Evolutionary conservation across 805 yeast species (phyloP), one percentile per base, ranked within the genome.

Genomic region (Schwanniomyces polymorphus): DNA sequence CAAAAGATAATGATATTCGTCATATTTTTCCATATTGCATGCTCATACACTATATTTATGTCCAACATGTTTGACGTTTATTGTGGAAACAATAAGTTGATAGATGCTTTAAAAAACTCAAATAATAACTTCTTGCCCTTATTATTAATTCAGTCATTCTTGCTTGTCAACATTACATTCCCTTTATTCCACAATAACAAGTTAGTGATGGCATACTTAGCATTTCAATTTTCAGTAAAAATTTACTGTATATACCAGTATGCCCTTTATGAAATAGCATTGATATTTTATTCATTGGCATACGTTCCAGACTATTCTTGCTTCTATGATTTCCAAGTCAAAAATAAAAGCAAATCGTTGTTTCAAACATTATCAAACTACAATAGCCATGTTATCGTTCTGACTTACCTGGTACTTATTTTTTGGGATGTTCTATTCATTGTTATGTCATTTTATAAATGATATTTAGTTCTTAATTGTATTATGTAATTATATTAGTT

Each of bases 121-220:
- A 70, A 70, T 54, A 67, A 68, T 48, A 67, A 66, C 50, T 64
- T 56, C 44, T 54, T 70, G 40, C 73, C 74, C 1, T 55, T 68
- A 9, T 57, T 70, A 50, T 61, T 70, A 31, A 62, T 68, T 28
- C 68, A 64, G 49, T 67, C 73, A 18, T 69, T 67, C 49, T 46
- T 64, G n/a, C 54, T 54, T 18, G 54, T 67, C 8, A 63, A 60
- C 38, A 43, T 55, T 44, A 48, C 51, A 28, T 59, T 61, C 51
- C 59, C 58, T 5, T 50, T 55, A 31, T 31, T 45, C 44, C 42
- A 38, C 18, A 46, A 43, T 25, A 7, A 38, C 7, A 23, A 25
- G 31, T 27, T 53, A 4, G 34, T 56, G 10, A 9, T 44, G n/a
- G 21, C 55, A 2, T 66, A 63, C 54, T 54, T 57, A 29, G 16